Evolutionary conservation across 2,329 filamentous ascomycete genomes (phyloP).

Genomic region (Epichloe bromicola): DNA sequence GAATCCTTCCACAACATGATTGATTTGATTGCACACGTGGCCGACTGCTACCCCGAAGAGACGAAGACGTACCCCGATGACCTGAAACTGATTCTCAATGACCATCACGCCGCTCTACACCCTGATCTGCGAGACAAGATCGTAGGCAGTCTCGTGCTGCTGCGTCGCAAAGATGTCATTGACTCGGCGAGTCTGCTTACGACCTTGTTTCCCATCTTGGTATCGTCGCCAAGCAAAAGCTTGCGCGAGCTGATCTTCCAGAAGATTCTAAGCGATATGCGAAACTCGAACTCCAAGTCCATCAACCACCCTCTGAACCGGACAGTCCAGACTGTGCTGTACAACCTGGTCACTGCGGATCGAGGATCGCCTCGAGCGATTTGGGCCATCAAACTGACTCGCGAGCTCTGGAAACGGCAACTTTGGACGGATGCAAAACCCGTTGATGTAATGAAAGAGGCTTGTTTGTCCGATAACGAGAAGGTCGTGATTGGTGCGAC

Average conservation of each 20-base stretch:
- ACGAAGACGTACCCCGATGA: slow-evolving; percentile 67
- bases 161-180: slow-evolving; percentile 84
- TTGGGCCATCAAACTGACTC: slow-evolving; percentile 91
- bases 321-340: slow-evolving; percentile 84
- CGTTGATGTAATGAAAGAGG: slow-evolving; percentile 97
- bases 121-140: slow-evolving; percentile 86
- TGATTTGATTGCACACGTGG: slow-evolving; percentile 85
- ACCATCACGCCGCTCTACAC: slow-evolving; percentile 74
- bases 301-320: slow-evolving; percentile 90
- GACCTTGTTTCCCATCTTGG: slow-evolving; percentile 85
- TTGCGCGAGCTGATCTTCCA: slow-evolving; percentile 70
- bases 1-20: slow-evolving; percentile 83
- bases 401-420: slow-evolving; percentile 92
- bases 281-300: slow-evolving; percentile 72
- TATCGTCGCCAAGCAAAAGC: slow-evolving; percentile 84
- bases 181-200: slow-evolving; percentile 75
- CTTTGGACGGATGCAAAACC: slow-evolving; percentile 91
- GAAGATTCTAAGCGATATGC: slow-evolving; percentile 84
- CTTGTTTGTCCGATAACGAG: slow-evolving; percentile 75
- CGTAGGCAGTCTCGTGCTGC: slow-evolving; percentile 74
- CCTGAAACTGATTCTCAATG: slow-evolving; percentile 64
- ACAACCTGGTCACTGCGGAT: slow-evolving; percentile 81
- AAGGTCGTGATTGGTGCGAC: slow-evolving; percentile 84
- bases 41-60: slow-evolving; percentile 80
- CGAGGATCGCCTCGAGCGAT: slow-evolving; percentile 73